Conservation (phyloP, 2,329 filamentous ascomycete genomes). For the Diaporthe sp. region DNA sequence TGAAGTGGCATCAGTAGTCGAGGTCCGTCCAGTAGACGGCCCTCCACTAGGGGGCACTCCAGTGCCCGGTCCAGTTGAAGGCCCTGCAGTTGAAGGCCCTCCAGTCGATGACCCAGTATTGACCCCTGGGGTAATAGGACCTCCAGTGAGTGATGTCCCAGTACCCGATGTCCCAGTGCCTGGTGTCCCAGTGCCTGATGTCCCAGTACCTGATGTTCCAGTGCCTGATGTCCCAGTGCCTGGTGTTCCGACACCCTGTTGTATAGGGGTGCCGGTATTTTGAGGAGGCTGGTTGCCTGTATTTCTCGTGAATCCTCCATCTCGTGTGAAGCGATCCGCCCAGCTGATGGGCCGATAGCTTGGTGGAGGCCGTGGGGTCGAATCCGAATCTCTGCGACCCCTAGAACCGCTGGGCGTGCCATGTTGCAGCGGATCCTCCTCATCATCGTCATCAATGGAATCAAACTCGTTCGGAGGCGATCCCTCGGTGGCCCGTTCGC, state of each 20-base stretch:
- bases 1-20: neutral
- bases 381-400: neutral
- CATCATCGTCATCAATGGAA: constrained; percentile 8
- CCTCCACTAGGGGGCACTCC: neutral
- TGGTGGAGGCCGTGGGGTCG: constrained; percentile 1
- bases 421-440: neutral
- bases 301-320: neutral
- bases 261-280: neutral
- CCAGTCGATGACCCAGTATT: neutral
- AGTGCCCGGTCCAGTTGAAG: neutral
- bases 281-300: neutral
- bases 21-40: neutral
- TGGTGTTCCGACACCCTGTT: no score
- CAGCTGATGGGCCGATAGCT: constrained; percentile 16
- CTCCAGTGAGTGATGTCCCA: no score
- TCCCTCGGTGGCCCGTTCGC: neutral
- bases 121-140: neutral
- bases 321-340: constrained; percentile 17
- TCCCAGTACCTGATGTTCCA: neutral
- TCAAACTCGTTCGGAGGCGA: neutral
- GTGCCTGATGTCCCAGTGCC: no score
- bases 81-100: neutral
- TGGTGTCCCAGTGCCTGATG: neutral
- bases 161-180: neutral
- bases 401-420: neutral